Evolutionary conservation across 805 yeast genomes (phyloP), one percentile per base, ranked within the genome.

Genomic region (Candida boidinii): DNA sequence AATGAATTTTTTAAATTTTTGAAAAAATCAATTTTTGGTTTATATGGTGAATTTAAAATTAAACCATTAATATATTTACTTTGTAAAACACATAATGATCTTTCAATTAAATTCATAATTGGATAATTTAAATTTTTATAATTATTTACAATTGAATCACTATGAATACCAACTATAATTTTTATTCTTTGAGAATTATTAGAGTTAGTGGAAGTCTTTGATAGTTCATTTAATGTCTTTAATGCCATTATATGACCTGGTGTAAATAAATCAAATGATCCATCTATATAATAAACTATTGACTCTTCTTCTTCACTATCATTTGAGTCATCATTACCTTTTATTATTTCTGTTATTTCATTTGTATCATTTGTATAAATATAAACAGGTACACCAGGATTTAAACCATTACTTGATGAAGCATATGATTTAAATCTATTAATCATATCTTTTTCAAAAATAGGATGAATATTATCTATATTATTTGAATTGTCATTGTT

Each of bases 201-300:
- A n/a, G n/a, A n/a, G n/a, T n/a, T n/a, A n/a, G n/a, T n/a, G n/a
- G n/a, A 59, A n/a, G n/a, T n/a, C n/a, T n/a, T n/a, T n/a, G n/a
- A n/a, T n/a, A n/a, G n/a, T n/a, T n/a, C n/a, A 21, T 64, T 51
- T 16, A 80, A 68, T 12, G 62, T 51, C 36, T 69, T 61, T 39
- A 90, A 62, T 8, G 79, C 79, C 43, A 77, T 80, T 36, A 90
- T 84, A 53, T 92, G 96, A 15, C 95, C 96, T 15, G 95, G 87
- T 54, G 86, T 87, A 60, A 92, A 88, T 34, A 92, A 65, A 55
- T 92, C 98, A 60, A 88, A 92, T 1, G 82, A 81, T 10, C 96
- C 97, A 42, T 76, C 81, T 13, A 85, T 68, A 48, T 81, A 85
- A 31, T 62, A 63, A 11, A 67, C 33, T 39, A 36, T 39, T 32